Evolutionary conservation across 148 eudicot species (phyloP).

Genomic region (Chenopodium berlandieri): DNA sequence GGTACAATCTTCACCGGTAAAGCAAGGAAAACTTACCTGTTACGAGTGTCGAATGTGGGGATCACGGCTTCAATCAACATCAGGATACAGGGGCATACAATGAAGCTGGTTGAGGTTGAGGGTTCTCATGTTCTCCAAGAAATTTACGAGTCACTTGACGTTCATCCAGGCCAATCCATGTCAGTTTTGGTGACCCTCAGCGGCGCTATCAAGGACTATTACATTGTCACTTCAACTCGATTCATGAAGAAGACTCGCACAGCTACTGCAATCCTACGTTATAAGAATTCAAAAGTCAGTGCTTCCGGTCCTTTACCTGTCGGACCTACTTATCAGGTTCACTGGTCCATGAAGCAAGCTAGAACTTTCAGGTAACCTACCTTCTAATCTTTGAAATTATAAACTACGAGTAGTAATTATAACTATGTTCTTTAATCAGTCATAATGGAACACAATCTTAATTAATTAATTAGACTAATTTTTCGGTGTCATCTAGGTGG

Average conservation of each 20-base stretch:
- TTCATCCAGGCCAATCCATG: slow-evolving; percentile 78
- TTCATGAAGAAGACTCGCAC: slow-evolving; percentile 48
- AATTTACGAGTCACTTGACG: slow-evolving; percentile 63
- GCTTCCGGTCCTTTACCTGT: slow-evolving; percentile 51
- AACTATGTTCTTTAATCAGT: too few relatives aligned
- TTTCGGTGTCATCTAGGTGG: slow-evolving; percentile 13
- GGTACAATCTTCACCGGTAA: slow-evolving; percentile 37
- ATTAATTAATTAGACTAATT: too few relatives aligned
- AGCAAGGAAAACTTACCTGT: slow-evolving; percentile 56
- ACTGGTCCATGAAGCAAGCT: slow-evolving; percentile 92
- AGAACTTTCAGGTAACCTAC: slow-evolving; percentile 51
- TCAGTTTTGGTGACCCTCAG: slow-evolving; percentile 55
- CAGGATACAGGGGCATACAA: slow-evolving; percentile 65
- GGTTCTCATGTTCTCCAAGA: slow-evolving; percentile 77
- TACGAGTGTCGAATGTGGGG: slow-evolving; percentile 73
- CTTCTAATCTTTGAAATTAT: too few relatives aligned
- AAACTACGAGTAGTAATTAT: too few relatives aligned
- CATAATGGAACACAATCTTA: too few relatives aligned
- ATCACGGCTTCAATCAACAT: slow-evolving; percentile 64
- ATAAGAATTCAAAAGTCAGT: slow-evolving; percentile 41
- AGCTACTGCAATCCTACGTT: slow-evolving; percentile 51
- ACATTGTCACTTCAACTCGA: slow-evolving; percentile 69
- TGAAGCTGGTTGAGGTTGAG: slow-evolving; percentile 72
- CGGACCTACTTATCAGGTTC: slow-evolving; percentile 63
- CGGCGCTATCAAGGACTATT: slow-evolving; percentile 49